These are phyloP conservation scores for Triticum monococcum DNA, from an alignment of 176 grass and related monocot genomes.

Conservation along the genomic window DNA sequence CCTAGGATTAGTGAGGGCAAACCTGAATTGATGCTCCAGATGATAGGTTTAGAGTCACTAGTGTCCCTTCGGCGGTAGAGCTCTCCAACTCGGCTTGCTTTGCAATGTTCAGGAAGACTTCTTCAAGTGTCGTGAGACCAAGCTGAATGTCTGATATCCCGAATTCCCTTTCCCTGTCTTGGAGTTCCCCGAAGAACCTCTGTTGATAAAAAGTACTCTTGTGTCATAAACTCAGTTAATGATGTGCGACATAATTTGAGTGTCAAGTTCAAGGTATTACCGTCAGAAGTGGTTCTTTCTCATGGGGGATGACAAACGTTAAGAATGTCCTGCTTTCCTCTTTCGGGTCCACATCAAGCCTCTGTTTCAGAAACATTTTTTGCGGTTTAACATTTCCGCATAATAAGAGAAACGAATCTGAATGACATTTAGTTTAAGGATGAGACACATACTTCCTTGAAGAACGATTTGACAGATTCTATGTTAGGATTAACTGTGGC, in stretches of 20 bases:
- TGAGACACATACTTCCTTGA: conserved; percentile 67
- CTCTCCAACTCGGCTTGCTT: conserved; percentile 90
- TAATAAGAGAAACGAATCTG: neutral
- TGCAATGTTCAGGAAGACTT: conserved; percentile 96
- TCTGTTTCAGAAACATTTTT: conserved; percentile 39
- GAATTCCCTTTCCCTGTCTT: conserved; percentile 84
- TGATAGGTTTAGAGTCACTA: conserved; percentile 66
- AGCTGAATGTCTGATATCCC: conserved; percentile 96
- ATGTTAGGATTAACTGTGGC: conserved; percentile 44
- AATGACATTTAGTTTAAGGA: conserved; percentile 11
- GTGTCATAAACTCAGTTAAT: conserved; percentile 6
- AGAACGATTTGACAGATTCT: conserved; percentile 74
- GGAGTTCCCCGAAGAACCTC: conserved; percentile 80
- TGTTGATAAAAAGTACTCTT: conserved; percentile 34
- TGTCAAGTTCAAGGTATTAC: conserved; percentile 50
- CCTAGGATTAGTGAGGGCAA: conserved; percentile 6
- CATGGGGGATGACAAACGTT: conserved; percentile 86
- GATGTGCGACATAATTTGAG: neutral
- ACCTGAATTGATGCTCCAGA: conserved; percentile 89
- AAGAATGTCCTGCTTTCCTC: conserved; percentile 86
- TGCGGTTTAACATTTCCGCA: conserved; percentile 6
- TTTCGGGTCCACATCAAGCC: conserved; percentile 65
- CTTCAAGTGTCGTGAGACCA: conserved; percentile 86
- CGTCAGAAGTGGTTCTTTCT: conserved; percentile 78
- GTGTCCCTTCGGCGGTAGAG: conserved; percentile 70